These are phyloP conservation scores for Yamadazyma blattariae DNA, from an alignment of 1,139 yeast genomes.

Conservation along the genomic window DNA sequence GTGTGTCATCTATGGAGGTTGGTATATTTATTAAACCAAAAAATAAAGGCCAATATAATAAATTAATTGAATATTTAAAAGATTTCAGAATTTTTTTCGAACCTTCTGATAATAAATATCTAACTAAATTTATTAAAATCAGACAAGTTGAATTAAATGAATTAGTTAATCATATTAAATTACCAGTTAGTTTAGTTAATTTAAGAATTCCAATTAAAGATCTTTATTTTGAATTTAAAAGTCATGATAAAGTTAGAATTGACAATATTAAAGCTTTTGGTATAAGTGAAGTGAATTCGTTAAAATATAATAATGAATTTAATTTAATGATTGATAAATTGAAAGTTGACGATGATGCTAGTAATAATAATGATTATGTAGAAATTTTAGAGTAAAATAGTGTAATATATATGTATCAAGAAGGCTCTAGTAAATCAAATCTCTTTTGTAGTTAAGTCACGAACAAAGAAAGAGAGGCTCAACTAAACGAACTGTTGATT, in stretches of 20 bases:
- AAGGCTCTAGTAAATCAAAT: too few relatives aligned
- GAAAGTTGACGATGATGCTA: constrained; percentile 4
- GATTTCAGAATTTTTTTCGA: constrained; percentile 14
- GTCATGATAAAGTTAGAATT: constrained; percentile 20
- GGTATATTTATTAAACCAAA: constrained; percentile 33
- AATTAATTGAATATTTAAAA: constrained; percentile 19
- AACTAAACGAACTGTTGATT: too few relatives aligned
- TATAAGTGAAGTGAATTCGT: constrained; percentile 30
- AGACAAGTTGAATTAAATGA: constrained; percentile 21
- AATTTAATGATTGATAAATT: constrained; percentile 21
- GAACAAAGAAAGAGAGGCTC: too few relatives aligned
- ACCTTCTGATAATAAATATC: constrained; percentile 20
- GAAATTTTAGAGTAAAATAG: constrained; percentile 4
- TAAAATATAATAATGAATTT: constrained; percentile 25
- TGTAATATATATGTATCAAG: constrained; percentile 1
- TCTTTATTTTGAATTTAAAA: constrained; percentile 31
- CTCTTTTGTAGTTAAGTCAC: too few relatives aligned
- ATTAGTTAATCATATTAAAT: constrained; percentile 26
- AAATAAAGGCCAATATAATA: constrained; percentile 11
- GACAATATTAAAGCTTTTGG: constrained; percentile 38
- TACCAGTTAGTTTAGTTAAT: constrained; percentile 36
- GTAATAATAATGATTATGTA: not conserved
- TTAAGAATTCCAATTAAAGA: constrained; percentile 33
- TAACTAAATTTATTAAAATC: constrained; percentile 32
- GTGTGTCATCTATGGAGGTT: constrained; percentile 12